Conservation (phyloP, 352 stramenopile species). For the Poterioochromonas sp. region DNA sequence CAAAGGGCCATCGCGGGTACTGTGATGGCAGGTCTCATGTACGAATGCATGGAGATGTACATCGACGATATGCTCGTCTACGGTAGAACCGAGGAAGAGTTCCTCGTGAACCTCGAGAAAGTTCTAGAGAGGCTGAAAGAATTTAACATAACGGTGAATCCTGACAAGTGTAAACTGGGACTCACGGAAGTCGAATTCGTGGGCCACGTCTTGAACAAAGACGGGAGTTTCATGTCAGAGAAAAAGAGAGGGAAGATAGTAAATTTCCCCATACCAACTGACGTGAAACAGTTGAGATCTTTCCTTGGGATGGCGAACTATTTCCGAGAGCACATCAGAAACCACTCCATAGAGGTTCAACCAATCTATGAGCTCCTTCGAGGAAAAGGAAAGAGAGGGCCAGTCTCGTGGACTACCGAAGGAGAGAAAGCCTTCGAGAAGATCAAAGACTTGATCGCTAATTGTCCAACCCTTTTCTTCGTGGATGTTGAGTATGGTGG, state of each 20-base stretch:
- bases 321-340: neutral
- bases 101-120: neutral
- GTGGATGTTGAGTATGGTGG: conserved; percentile 4
- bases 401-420: neutral
- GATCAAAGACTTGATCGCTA: neutral
- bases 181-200: conserved; percentile 2
- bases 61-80: neutral
- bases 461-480: conserved; percentile 8
- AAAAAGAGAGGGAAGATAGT: neutral
- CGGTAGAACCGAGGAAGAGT: neutral
- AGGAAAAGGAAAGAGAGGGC: neutral
- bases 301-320: conserved; percentile 11
- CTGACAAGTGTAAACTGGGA: conserved; percentile 2
- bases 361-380: neutral
- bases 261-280: neutral
- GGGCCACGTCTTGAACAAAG: neutral
- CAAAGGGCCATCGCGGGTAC: neutral
- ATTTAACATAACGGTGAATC: neutral
- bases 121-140: neutral
- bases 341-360: neutral
- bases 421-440: neutral
- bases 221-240: neutral
- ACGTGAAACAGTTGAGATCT: neutral
- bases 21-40: neutral
- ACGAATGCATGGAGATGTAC: neutral